Evolutionary conservation across 352 stramenopile species (phyloP).

Genomic region (Achlya hypogyna): DNA sequence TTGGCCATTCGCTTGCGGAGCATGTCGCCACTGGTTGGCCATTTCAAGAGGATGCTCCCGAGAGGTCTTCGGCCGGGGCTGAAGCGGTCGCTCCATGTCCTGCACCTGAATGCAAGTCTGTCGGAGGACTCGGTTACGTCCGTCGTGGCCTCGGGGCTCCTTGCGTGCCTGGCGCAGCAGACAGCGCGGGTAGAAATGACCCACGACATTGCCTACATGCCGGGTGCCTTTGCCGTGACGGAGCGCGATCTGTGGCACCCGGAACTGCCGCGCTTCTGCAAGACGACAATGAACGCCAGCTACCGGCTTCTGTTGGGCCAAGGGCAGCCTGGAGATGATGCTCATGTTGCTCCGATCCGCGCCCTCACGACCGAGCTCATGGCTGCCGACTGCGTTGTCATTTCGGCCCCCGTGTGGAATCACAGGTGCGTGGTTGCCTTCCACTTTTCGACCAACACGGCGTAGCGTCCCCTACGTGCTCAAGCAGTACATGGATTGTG

Average conservation of each 20-base stretch:
- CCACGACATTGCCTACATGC: conserved; percentile 20
- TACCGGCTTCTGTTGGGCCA: conserved; percentile 45
- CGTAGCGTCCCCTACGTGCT: conserved; percentile 67
- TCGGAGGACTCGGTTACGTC: conserved; percentile 60
- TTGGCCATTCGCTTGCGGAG: background rate
- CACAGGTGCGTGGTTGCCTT: background rate
- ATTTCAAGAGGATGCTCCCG: background rate
- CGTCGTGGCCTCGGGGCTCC: conserved; percentile 51
- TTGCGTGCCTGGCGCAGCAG: conserved; percentile 63
- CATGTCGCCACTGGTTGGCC: background rate
- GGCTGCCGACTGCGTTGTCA: conserved; percentile 59
- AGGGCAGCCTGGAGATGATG: conserved; percentile 38
- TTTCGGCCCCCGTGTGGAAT: conserved; percentile 72
- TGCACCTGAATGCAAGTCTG: conserved; percentile 74
- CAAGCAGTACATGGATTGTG: conserved; percentile 80
- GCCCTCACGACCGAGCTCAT: conserved; percentile 50
- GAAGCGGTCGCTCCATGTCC: conserved; percentile 23
- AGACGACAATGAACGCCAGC: conserved; percentile 54
- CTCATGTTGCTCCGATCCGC: conserved; percentile 51
- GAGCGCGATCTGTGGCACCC: conserved; percentile 61
- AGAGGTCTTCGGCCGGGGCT: background rate
- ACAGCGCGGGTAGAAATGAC: conserved; percentile 36
- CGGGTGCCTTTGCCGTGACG: conserved; percentile 53
- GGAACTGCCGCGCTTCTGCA: conserved; percentile 56
- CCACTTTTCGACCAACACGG: background rate